Evolutionary conservation across 129 eudicot species (phyloP), one percentile per base, ranked within the genome.

Genomic region (Rutidosis leptorrhynchoides): DNA sequence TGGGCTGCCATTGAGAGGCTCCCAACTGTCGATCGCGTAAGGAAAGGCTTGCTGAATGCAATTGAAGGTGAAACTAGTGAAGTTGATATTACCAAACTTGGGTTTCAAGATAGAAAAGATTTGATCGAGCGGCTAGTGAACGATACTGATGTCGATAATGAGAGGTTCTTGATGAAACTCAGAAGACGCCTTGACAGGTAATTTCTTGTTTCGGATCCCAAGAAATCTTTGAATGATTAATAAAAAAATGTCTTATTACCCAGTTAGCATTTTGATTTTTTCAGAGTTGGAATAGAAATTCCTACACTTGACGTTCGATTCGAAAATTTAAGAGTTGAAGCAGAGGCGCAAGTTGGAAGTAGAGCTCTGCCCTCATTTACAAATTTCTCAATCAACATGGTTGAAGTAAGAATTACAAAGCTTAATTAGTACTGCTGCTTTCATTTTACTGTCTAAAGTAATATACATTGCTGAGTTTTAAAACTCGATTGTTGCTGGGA

Each of bases 1-100:
- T 91, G 98, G 98, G 98, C 98, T 16, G 83, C 93, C 28, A 76
- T 90, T 0, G 96, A 90, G 71, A 90, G 73, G 71, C 96, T 90
- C 0, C 98, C 98, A 0, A 91, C 98, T 0, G 81, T 81, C 55
- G 85, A 79, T 49, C 88, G 98, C 35, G 60, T 90, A 20, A 83
- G 80, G 65, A 85, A 85, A 77, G 98, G 98, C 21, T 64, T 91
- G 37, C 69, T 91, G 33, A 55, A 74, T 45, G 93, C 84, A 8
- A 72, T 74, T 10, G 98, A 95, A 1, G 71, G 76, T 0, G n/a
- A n/a, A n/a, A 42, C 81, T 1, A 72, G 61, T 26, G 89, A 90
- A 65, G 58, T 84, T 12, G 82, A 90, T 59, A 35, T 90, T 1
- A 79, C 66, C 51, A 76, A 84, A 62, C 89, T 90, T 68, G 89